Percentiles rank a stretch among this genome's conserved stretches.
Evolutionary conservation across 306 rosid species (phyloP).

Genomic region (cucumber (Cucumis sativus)): Cucumber_9930_V3 NC_026656.2:1866501-1867000

Average conservation of each 20-base stretch:
- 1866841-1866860: not conserved
- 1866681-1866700: not conserved
- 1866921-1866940: slow-evolving; percentile 27
- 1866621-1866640: not conserved
- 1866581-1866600: too few species aligned
- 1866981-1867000: slow-evolving; percentile 27
- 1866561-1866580: too few species aligned
- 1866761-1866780: slow-evolving; percentile 4
- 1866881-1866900: slow-evolving; percentile 7
- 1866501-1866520: too few species aligned
- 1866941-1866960: slow-evolving; percentile 15
- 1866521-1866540: too few species aligned
- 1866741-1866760: not conserved
- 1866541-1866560: too few species aligned
- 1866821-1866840: not conserved
- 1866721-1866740: slow-evolving; percentile 8
- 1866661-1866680: not conserved
- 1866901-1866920: slow-evolving; percentile 30
- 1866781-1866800: slow-evolving; percentile 11
- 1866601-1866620: too few species aligned
- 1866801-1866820: not conserved
- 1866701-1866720: not conserved
- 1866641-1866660: not conserved
- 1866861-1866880: not conserved
- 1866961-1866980: not conserved